Evolutionary conservation across 306 rosid genomes (phyloP), one percentile per base, ranked within the genome.

Genomic region (Casuarina equisetifolia): DNA sequence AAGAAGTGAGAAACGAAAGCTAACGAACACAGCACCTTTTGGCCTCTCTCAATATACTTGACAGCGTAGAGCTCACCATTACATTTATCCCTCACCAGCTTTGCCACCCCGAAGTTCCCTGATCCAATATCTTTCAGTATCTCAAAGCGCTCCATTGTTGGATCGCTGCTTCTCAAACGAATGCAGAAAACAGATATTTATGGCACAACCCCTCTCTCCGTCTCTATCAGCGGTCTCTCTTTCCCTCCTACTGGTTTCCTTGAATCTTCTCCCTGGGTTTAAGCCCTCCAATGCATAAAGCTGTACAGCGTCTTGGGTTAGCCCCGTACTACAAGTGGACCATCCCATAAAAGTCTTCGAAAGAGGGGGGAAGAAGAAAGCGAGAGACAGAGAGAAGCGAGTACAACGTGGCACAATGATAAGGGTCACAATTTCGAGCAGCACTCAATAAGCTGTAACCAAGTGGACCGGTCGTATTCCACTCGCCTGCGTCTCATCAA

Each of bases 31-130:
- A 45, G 54, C 57, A 91, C 99, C 99, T 96, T 96, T 40, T 69
- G 86, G 80, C 99, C 97, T 82, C 94, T 87, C 84, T 96, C 99
- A 55, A 93, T 93, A 39, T 86, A 96, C 87, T 96, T 96, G 85
- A 96, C 79, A 46, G 99, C 99, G n/a, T 83, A 90, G 25, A 90
- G 91, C 74, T 93, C 89, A 35, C 92, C 91, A 76, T 82, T 89
- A 83, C 91, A 75, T 85, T 85, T 96, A 39, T 93, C 97, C 74
- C 89, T 92, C 0, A 87, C 96, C 72, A 88, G 86, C 84, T 90
- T 96, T 17, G 99, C 99, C 17, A 96, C 97, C 53, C 99, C 98
- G 71, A 92, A 96, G 81, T 96, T 96, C 10, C 99, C 99, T 16
- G 99, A 93, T 48, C 99, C 99, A 79, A 96, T 90, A 85, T 93